Conservation (phyloP, 1,284 basidiomycete genomes). For the Xerocomus minutiporus region DNA sequence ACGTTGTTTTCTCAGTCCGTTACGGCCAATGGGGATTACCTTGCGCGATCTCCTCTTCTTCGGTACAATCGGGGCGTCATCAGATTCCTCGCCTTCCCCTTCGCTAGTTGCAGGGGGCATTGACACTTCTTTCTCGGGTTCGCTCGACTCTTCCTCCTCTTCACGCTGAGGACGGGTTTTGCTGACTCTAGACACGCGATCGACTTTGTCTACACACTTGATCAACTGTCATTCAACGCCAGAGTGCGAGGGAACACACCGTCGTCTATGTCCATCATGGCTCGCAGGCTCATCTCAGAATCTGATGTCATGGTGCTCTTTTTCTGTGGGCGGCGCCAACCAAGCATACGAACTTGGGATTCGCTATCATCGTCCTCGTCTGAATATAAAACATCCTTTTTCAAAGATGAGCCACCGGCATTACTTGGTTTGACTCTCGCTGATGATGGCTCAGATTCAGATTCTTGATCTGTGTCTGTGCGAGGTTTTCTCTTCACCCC, state of each 20-base stretch:
- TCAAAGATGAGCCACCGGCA: slow-evolving; percentile 29
- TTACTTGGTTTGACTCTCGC: slow-evolving; percentile 15
- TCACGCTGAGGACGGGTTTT: slow-evolving; percentile 10
- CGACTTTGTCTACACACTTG: slow-evolving; percentile 41
- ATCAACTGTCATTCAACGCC: neutral
- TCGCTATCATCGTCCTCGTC: slow-evolving; percentile 59
- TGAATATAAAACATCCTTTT: slow-evolving; percentile 49
- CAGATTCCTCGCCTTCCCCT: slow-evolving; percentile 27
- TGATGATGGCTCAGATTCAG: slow-evolving; percentile 23
- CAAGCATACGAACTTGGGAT: slow-evolving; percentile 15
- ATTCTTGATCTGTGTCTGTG: slow-evolving; percentile 45
- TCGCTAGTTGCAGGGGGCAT: slow-evolving; percentile 26
- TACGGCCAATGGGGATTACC: slow-evolving; percentile 59
- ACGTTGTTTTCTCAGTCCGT: slow-evolving; percentile 68
- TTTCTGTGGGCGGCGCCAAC: slow-evolving; percentile 19
- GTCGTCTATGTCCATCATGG: slow-evolving; percentile 76
- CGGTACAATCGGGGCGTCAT: slow-evolving; percentile 39
- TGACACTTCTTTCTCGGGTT: slow-evolving; percentile 11
- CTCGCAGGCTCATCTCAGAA: slow-evolving; percentile 44
- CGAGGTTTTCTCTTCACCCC: slow-evolving; percentile 55
- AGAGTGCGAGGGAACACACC: slow-evolving; percentile 36
- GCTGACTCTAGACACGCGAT: slow-evolving; percentile 35
- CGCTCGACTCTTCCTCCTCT: slow-evolving; percentile 23
- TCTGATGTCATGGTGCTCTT: slow-evolving; percentile 24
- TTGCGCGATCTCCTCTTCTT: slow-evolving; percentile 55